phyloP scores from a whole-genome alignment of 2,329 filamentous ascomycete genomes.

The Alternaria gansuensis region DNA sequence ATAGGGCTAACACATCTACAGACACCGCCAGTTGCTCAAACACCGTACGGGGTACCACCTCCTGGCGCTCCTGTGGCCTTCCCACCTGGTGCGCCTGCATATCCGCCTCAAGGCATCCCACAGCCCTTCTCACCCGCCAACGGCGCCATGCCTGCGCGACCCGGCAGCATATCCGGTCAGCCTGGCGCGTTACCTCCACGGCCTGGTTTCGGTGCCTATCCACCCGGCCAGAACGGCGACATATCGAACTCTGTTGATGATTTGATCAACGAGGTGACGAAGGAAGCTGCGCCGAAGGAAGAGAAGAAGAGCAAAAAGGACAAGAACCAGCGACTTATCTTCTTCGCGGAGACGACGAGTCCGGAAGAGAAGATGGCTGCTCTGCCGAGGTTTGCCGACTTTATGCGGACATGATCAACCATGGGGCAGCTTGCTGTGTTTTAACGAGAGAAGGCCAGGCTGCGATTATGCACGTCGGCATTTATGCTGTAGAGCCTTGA shows the following conservation, averaged over 20 bases:
- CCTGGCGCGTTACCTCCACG: constrained; percentile 41
- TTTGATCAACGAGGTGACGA: constrained; percentile 60
- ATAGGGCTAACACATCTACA: constrained; percentile 24
- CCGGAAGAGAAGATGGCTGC: constrained; percentile 90
- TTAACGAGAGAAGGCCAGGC: constrained; percentile 1
- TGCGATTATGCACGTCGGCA: constrained; percentile 3
- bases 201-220: constrained; percentile 50
- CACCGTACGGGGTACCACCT: constrained; percentile 30
- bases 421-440: neutral
- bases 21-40: constrained; percentile 35
- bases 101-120: constrained; percentile 21
- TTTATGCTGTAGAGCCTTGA: neutral
- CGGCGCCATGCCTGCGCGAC: constrained; percentile 31
- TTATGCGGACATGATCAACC: constrained; percentile 32
- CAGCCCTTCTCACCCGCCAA: constrained; percentile 44
- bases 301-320: constrained; percentile 71
- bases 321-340: constrained; percentile 71
- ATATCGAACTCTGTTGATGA: constrained; percentile 60
- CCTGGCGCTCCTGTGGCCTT: constrained; percentile 37
- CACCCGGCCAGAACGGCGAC: constrained; percentile 26
- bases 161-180: constrained; percentile 47
- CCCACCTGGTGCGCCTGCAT: constrained; percentile 36
- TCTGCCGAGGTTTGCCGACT: constrained; percentile 74
- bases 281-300: constrained; percentile 51
- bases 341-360: constrained; percentile 79